These are phyloP conservation scores for Fusarium temperatum DNA, from an alignment of 2,329 filamentous ascomycete species.

Conservation along the genomic window DNA sequence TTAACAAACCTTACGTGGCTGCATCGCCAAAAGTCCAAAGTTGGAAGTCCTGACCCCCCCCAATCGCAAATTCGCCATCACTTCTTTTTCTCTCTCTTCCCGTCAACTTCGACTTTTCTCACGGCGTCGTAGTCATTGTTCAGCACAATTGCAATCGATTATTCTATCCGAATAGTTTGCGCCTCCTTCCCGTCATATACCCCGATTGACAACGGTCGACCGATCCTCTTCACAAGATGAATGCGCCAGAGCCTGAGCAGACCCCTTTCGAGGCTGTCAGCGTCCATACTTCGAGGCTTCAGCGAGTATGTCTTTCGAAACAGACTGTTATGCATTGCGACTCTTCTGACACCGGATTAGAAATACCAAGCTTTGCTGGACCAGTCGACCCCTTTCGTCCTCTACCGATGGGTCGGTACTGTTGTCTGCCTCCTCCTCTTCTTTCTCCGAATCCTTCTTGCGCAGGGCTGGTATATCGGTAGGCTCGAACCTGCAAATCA, in stretches of 20 bases:
- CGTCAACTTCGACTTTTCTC: constrained; percentile 6
- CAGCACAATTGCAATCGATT: neutral
- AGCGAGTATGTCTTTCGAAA: constrained; percentile 67
- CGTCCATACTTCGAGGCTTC: constrained; percentile 80
- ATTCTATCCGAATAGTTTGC: neutral
- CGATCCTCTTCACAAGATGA: constrained; percentile 65
- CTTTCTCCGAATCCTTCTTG: constrained; percentile 87
- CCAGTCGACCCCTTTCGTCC: constrained; percentile 87
- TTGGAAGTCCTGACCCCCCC: constrained; percentile 6
- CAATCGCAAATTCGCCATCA: constrained; percentile 17
- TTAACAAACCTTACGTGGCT: constrained; percentile 38
- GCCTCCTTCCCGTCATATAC: neutral
- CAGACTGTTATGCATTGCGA: neutral
- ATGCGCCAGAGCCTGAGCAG: constrained; percentile 85
- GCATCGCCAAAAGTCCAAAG: constrained; percentile 37
- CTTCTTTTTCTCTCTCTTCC: constrained; percentile 5
- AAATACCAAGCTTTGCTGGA: constrained; percentile 95
- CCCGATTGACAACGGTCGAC: constrained; percentile 12
- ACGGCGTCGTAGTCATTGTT: constrained; percentile 5
- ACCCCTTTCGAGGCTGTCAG: constrained; percentile 92
- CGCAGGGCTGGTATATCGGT: constrained; percentile 99
- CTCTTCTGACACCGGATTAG: constrained; percentile 55
- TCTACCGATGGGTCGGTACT: constrained; percentile 93
- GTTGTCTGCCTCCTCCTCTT: constrained; percentile 79
- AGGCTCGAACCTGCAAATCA: constrained; percentile 39